Conservation (phyloP, 345 rosid species). For the Brassica cretica region DNA sequence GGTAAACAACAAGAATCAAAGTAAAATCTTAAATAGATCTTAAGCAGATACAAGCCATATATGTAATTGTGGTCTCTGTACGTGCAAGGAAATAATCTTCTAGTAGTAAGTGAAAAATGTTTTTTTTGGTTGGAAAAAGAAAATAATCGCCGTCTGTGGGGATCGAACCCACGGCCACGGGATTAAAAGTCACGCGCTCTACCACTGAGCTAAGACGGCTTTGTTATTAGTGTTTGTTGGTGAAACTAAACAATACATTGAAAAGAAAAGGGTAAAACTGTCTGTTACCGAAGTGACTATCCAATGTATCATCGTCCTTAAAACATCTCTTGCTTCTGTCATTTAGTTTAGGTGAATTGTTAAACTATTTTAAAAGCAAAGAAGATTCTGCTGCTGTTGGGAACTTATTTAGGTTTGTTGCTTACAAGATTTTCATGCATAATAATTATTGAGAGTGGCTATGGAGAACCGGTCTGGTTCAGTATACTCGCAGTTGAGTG, state of each 20-base stretch:
- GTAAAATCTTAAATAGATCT: background rate
- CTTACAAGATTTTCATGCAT: background rate
- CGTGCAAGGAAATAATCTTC: background rate
- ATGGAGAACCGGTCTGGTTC: too few relatives aligned
- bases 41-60: background rate
- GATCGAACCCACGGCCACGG: background rate
- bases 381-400: background rate
- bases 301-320: background rate
- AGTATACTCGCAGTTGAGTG: too few relatives aligned
- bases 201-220: background rate
- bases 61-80: background rate
- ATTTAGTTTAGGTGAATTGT: background rate
- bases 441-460: too few relatives aligned
- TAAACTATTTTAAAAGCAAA: background rate
- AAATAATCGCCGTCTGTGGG: background rate
- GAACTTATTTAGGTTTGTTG: background rate
- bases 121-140: too few relatives aligned
- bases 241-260: background rate
- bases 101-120: background rate
- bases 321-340: background rate
- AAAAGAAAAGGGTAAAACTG: background rate
- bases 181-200: background rate
- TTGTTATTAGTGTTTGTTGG: background rate
- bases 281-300: background rate
- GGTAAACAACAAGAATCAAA: background rate